Conservation (phyloP, 2,329 filamentous ascomycete species). For the Basipetospora sp. region DNA sequence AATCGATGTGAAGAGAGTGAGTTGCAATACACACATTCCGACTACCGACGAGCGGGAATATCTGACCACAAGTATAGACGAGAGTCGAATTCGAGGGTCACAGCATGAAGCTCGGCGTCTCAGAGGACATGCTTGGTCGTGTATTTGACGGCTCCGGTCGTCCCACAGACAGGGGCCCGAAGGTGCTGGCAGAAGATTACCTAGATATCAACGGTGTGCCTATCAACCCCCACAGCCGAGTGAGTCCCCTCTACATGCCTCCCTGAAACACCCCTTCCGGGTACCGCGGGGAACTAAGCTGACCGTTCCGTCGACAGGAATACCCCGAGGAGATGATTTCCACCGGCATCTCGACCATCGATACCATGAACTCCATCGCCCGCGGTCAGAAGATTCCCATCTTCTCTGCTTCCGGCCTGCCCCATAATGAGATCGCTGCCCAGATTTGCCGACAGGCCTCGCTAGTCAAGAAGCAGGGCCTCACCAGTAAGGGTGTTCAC, state of each 20-base stretch:
- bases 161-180: slow-evolving; percentile 96
- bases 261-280: slow-evolving; percentile 6
- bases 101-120: slow-evolving; percentile 95
- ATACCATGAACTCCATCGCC: slow-evolving; percentile 95
- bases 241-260: slow-evolving; percentile 28
- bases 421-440: slow-evolving; percentile 97
- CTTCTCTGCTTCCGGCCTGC: slow-evolving; percentile 94
- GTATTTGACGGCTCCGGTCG: slow-evolving; percentile 97
- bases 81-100: slow-evolving; percentile 95
- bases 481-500: slow-evolving; percentile 84
- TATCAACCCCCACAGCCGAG: slow-evolving; percentile 95
- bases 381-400: slow-evolving; percentile 99
- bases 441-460: slow-evolving; percentile 96
- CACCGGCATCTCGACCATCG: slow-evolving; percentile 96
- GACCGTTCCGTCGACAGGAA: slow-evolving; percentile 39
- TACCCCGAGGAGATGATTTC: slow-evolving; percentile 99
- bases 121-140: slow-evolving; percentile 97
- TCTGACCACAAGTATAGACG: slow-evolving; percentile 40
- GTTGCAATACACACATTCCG: slow-evolving; percentile 8
- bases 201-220: slow-evolving; percentile 97
- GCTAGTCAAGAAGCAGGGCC: slow-evolving; percentile 63
- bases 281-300: too few species aligned
- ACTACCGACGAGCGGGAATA: not conserved
- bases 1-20: slow-evolving; percentile 97
- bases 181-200: slow-evolving; percentile 94